Conservation (phyloP, 768 basidiomycete genomes). For the Coprinellus micaceus region DNA sequence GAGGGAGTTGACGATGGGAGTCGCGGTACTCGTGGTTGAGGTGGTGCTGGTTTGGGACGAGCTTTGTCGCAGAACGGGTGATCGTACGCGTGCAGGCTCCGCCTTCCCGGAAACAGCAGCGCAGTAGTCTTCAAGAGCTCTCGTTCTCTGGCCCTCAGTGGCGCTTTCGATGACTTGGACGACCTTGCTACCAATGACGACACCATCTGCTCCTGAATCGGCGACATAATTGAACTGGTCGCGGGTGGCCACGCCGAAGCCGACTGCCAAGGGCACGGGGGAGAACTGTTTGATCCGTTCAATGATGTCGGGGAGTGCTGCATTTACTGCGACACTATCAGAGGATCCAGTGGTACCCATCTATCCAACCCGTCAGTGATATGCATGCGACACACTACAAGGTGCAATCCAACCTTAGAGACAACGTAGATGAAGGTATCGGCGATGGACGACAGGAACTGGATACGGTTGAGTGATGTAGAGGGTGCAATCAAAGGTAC, state of each 20-base stretch:
- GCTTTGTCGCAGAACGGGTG: constrained; percentile 26
- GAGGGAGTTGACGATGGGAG: constrained; percentile 34
- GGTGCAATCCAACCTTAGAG: constrained; percentile 66
- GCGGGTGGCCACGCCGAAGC: constrained; percentile 91
- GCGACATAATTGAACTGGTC: constrained; percentile 85
- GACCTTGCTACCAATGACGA: constrained; percentile 88
- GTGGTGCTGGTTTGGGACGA: constrained; percentile 11
- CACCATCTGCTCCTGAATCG: constrained; percentile 88
- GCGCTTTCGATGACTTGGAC: constrained; percentile 76
- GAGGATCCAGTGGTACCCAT: constrained; percentile 99
- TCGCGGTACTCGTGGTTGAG: not conserved
- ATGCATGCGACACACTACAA: constrained; percentile 10
- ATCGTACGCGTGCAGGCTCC: constrained; percentile 32
- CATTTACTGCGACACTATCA: constrained; percentile 64
- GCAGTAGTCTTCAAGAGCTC: constrained; percentile 70
- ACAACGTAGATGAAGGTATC: constrained; percentile 98
- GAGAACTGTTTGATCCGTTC: constrained; percentile 76
- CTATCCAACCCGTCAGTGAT: constrained; percentile 25
- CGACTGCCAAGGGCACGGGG: constrained; percentile 85
- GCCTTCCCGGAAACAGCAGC: constrained; percentile 55
- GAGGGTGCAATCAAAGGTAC: constrained; percentile 95
- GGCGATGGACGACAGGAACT: constrained; percentile 88
- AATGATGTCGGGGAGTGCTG: constrained; percentile 78
- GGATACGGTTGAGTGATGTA: constrained; percentile 81
- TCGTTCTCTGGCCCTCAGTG: constrained; percentile 41